These are phyloP conservation scores for Yamagishiella unicocca DNA, from an alignment of 139 green algal species.

Conservation along the genomic window DNA sequence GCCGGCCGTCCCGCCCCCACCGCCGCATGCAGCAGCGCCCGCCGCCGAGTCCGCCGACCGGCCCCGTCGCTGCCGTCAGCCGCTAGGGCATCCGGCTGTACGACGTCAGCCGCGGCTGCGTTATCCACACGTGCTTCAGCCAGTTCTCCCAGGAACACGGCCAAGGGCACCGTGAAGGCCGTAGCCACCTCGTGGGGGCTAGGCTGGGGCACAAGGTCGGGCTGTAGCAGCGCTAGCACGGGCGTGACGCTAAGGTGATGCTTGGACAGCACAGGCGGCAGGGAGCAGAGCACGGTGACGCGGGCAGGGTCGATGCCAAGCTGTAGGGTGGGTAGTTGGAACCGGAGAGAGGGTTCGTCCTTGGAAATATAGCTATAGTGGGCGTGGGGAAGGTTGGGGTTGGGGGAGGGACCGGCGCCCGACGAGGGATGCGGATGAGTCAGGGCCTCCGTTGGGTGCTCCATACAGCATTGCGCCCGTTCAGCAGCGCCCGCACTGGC, in stretches of 20 bases:
- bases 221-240: conserved; percentile 67
- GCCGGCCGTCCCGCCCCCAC: neutral
- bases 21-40: neutral
- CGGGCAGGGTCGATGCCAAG: conserved; percentile 15
- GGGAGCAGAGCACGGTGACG: conserved; percentile 58
- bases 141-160: conserved; percentile 23
- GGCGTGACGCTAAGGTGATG: conserved; percentile 80
- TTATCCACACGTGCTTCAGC: neutral
- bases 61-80: neutral
- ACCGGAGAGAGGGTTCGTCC: too few relatives aligned
- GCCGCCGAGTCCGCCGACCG: neutral
- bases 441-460: too few relatives aligned
- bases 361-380: too few relatives aligned
- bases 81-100: too few relatives aligned
- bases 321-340: neutral
- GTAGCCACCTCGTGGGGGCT: conserved; percentile 68
- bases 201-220: conserved; percentile 46
- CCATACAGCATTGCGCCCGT: too few relatives aligned
- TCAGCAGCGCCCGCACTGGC: too few relatives aligned
- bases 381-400: too few relatives aligned
- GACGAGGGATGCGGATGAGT: too few relatives aligned
- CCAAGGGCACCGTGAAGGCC: conserved; percentile 74
- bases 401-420: too few relatives aligned
- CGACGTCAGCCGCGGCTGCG: neutral
- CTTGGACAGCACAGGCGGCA: conserved; percentile 79